Percentiles rank a stretch among this genome's conserved stretches.
phyloP scores from a whole-genome alignment of 768 basidiomycete species.

The Tubosaeta sp. region DNA sequence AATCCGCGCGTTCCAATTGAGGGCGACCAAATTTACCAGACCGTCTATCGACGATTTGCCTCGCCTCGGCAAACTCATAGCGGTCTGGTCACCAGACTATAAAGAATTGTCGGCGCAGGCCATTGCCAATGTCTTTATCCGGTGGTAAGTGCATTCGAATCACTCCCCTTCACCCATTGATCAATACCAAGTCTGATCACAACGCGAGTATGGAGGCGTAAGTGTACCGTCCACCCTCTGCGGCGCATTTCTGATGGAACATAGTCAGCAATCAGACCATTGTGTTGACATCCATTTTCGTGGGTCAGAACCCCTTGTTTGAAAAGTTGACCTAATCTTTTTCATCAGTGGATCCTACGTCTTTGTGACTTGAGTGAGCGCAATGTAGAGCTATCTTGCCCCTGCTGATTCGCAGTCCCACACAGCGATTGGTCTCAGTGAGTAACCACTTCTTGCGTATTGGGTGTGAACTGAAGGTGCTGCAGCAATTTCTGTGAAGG shows the following conservation, averaged over 20 bases:
- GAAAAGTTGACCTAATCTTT: not conserved
- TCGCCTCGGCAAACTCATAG: no score
- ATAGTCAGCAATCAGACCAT: not conserved
- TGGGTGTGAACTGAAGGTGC: not conserved
- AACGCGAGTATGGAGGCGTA: not conserved
- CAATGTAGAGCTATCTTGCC: not conserved
- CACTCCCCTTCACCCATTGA: not conserved
- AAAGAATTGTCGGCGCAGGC: no score
- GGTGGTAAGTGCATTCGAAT: constrained; percentile 25
- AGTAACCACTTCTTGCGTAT: not conserved
- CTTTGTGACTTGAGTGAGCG: not conserved
- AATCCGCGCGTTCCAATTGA: no score
- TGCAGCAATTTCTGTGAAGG: not conserved
- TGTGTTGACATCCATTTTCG: not conserved
- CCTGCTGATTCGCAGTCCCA: not conserved
- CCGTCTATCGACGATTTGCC: no score
- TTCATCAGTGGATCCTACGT: not conserved
- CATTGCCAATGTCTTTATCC: constrained; percentile 47
- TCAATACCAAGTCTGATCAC: not conserved
- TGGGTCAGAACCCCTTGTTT: not conserved
- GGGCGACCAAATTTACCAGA: no score
- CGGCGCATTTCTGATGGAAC: not conserved
- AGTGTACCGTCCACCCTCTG: not conserved
- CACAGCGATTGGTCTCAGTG: not conserved
- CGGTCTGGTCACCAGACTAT: no score